Evolutionary conservation across 345 rosid species (phyloP).

Genomic region (Eucalyptus sp.): DNA sequence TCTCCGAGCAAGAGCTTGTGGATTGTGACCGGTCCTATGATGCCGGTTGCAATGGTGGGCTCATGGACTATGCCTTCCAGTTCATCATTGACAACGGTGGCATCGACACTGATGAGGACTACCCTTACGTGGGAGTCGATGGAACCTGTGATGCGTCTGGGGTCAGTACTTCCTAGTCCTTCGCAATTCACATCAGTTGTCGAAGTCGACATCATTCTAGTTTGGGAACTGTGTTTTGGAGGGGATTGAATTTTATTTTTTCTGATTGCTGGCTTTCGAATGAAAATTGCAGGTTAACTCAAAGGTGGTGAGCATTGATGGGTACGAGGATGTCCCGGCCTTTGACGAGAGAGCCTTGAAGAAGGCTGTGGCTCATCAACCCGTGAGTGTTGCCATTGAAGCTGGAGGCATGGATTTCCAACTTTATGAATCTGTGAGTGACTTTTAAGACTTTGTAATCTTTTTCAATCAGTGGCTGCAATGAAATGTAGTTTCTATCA

Average conservation of each 20-base stretch:
- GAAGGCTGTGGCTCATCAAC: conserved; percentile 76
- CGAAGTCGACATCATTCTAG: background rate
- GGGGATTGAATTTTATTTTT: too few species aligned
- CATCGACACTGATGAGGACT: conserved; percentile 58
- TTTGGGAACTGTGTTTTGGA: background rate
- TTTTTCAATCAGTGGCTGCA: background rate
- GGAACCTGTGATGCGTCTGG: conserved; percentile 32
- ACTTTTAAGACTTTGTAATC: background rate
- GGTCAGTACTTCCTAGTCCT: conserved; percentile 13
- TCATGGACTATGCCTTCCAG: conserved; percentile 94
- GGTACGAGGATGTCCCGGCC: conserved; percentile 62
- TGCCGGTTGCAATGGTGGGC: conserved; percentile 85
- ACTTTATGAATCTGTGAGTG: conserved; percentile 58
- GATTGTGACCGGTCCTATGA: conserved; percentile 69
- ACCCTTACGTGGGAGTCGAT: conserved; percentile 58
- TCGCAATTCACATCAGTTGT: background rate
- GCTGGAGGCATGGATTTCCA: conserved; percentile 78
- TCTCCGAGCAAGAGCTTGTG: conserved; percentile 93
- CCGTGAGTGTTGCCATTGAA: conserved; percentile 93
- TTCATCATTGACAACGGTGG: conserved; percentile 87
- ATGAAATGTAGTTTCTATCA: background rate
- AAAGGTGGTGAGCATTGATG: conserved; percentile 70
- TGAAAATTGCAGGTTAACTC: conserved; percentile 34
- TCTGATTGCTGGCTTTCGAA: background rate
- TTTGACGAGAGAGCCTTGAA: conserved; percentile 49